Conservation (phyloP, 2,329 filamentous ascomycete species). For the Pyrenochaeta sp. region DNA sequence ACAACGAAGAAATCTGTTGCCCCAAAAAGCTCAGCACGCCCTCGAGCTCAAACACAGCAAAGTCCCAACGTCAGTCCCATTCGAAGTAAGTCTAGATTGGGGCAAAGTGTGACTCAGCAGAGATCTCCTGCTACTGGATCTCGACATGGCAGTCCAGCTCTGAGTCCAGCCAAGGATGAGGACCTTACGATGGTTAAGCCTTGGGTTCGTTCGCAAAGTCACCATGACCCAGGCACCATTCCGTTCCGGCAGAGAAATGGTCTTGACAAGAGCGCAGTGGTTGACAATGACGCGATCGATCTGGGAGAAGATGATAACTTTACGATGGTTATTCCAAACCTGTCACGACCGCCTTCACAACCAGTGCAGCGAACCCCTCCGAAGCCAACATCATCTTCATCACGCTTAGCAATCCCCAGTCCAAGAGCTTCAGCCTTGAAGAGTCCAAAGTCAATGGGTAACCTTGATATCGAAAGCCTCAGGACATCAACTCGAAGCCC, state of each 20-base stretch:
- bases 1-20: constrained; percentile 47
- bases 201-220: constrained; percentile 45
- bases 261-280: constrained; percentile 47
- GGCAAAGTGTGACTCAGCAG: constrained; percentile 33
- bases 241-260: constrained; percentile 49
- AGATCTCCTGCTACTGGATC: constrained; percentile 40
- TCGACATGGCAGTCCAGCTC: constrained; percentile 40
- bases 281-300: constrained; percentile 49
- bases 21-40: constrained; percentile 39
- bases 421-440: constrained; percentile 34
- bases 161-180: constrained; percentile 52
- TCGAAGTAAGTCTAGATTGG: constrained; percentile 46
- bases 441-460: constrained; percentile 41
- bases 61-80: constrained; percentile 46
- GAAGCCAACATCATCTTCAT: constrained; percentile 33
- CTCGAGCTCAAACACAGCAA: constrained; percentile 42
- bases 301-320: constrained; percentile 57
- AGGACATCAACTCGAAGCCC: constrained; percentile 38
- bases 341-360: constrained; percentile 38
- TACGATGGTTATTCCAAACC: constrained; percentile 59
- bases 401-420: constrained; percentile 35
- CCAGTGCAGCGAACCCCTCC: constrained; percentile 41
- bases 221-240: constrained; percentile 36
- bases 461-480: constrained; percentile 21
- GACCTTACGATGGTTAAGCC: constrained; percentile 58